Conservation (phyloP, 192 early-diverging fungal genomes). For the Gonapodya prolifera region DNA sequence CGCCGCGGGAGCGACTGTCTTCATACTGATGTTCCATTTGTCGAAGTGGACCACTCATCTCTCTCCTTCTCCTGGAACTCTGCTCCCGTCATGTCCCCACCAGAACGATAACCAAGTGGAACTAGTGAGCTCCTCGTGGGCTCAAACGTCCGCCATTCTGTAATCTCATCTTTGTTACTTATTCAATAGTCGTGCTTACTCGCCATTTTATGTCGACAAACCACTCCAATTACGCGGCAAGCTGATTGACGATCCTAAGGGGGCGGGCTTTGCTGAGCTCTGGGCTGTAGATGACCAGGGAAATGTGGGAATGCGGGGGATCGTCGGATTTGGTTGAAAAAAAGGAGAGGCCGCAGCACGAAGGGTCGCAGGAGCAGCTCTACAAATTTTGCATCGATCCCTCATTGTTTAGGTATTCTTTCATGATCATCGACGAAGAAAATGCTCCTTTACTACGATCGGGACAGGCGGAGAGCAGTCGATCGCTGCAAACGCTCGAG, state of each 20-base stretch:
- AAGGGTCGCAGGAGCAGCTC: too few relatives aligned
- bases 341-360: too few relatives aligned
- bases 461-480: too few relatives aligned
- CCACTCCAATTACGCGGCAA: constrained; percentile 6
- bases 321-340: constrained; percentile 15
- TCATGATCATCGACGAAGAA: too few relatives aligned
- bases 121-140: not conserved
- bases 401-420: too few relatives aligned
- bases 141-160: not conserved
- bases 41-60: not conserved
- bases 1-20: too few relatives aligned
- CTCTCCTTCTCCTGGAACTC: not conserved
- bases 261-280: constrained; percentile 38
- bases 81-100: not conserved
- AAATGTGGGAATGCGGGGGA: constrained; percentile 63
- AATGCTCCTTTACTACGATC: too few relatives aligned
- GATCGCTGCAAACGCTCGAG: too few relatives aligned
- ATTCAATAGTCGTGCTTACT: not conserved
- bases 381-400: too few relatives aligned
- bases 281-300: constrained; percentile 55
- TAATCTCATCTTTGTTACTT: not conserved
- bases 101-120: not conserved
- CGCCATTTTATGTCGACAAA: not conserved
- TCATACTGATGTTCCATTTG: not conserved
- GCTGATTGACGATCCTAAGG: constrained; percentile 19